A percentile compares a stretch with the other conserved stretches of the same genome.
phyloP scores from a whole-genome alignment of 805 yeast genomes.

The Kuraishia molischiana region DNA sequence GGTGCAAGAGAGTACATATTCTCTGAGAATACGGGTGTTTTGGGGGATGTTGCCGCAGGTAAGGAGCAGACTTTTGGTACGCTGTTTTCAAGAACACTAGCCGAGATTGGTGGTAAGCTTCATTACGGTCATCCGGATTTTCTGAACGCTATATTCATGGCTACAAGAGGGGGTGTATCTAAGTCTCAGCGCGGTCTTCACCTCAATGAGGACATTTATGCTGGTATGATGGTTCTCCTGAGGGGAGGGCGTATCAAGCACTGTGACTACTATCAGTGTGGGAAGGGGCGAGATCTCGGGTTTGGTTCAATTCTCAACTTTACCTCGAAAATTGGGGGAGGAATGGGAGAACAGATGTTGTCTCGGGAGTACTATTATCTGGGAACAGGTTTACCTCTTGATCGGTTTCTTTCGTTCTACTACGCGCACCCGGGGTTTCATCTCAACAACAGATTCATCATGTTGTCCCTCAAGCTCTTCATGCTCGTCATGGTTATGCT shows the following conservation, averaged over 20 bases:
- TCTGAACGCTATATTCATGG: conserved; percentile 83
- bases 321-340: conserved; percentile 94
- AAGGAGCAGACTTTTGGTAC: conserved; percentile 97
- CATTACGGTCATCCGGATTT: conserved; percentile 98
- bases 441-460: conserved; percentile 79
- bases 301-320: conserved; percentile 87
- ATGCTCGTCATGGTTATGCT: conserved; percentile 71
- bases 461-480: conserved; percentile 79
- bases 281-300: conserved; percentile 93
- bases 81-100: conserved; percentile 83
- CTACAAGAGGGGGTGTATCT: conserved; percentile 91
- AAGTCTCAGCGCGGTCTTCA: conserved; percentile 93
- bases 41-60: conserved; percentile 96
- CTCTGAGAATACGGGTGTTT: conserved; percentile 83
- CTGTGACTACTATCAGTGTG: conserved; percentile 93
- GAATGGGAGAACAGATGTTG: conserved; percentile 95
- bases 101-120: conserved; percentile 88
- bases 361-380: conserved; percentile 87
- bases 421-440: conserved; percentile 98
- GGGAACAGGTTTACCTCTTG: conserved; percentile 84
- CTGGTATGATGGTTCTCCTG: conserved; percentile 84
- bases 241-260: conserved; percentile 94
- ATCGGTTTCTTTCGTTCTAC: conserved; percentile 83
- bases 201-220: conserved; percentile 89
- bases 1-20: conserved; percentile 95